Percentiles rank a stretch among this genome's conserved stretches.
Conservation (phyloP, 345 rosid species). For the Populus euphratica region DNA sequence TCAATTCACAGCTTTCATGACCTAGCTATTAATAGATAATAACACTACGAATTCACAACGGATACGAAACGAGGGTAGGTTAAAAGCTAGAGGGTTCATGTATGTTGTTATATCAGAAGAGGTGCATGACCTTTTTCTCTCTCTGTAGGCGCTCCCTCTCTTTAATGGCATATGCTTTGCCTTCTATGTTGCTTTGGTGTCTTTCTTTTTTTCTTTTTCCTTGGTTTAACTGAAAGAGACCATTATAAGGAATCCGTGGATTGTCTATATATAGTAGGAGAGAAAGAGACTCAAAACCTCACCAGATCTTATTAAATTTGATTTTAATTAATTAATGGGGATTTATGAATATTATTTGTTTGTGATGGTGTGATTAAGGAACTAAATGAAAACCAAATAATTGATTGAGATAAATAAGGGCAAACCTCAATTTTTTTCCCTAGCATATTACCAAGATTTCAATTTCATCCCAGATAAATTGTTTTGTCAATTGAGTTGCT, state of each 20-base stretch:
- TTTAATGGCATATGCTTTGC: constrained; percentile 20
- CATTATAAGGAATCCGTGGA: constrained; percentile 10
- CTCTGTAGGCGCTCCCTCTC: constrained; percentile 12
- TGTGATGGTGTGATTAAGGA: constrained; percentile 14
- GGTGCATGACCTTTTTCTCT: constrained; percentile 30
- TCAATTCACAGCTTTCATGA: constrained; percentile 20
- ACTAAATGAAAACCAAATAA: constrained; percentile 17
- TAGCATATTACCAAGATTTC: no score
- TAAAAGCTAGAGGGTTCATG: constrained; percentile 18
- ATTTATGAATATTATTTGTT: constrained; percentile 8
- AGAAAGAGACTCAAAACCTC: constrained; percentile 15
- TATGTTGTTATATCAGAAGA: constrained; percentile 34
- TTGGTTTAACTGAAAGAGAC: constrained; percentile 25
- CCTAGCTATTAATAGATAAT: not conserved
- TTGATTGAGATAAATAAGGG: not conserved
- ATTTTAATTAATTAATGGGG: constrained; percentile 1
- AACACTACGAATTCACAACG: not conserved
- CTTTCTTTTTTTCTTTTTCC: not conserved
- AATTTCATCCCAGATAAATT: no score
- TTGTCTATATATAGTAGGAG: not conserved
- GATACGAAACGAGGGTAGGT: constrained; percentile 16
- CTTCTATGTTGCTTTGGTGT: constrained; percentile 4
- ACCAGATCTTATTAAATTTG: constrained; percentile 9
- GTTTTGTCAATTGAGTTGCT: no score
- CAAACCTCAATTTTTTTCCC: not conserved